A percentile compares a stretch with the other conserved stretches of the same genome.
Evolutionary conservation across 768 basidiomycete genomes (phyloP).

Genomic region (Leccinum variicolor): DNA sequence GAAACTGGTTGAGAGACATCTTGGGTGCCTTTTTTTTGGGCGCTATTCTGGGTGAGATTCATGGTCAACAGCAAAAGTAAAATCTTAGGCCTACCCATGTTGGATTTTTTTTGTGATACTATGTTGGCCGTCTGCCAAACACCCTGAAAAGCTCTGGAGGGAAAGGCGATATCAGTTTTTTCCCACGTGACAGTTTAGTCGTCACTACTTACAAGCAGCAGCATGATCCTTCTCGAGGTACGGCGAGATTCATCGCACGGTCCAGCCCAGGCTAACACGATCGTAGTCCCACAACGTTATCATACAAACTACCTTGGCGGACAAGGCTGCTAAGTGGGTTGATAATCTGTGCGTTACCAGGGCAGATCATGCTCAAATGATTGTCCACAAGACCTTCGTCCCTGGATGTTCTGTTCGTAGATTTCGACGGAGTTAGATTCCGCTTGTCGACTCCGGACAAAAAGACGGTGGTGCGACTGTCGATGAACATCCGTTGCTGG

Average conservation of each 20-base stretch:
- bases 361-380: slow-evolving; percentile 9
- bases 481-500: slow-evolving; percentile 99
- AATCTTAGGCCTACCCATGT: slow-evolving; percentile 29
- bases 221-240: slow-evolving; percentile 88
- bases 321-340: slow-evolving; percentile 81
- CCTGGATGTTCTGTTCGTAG: slow-evolving; percentile 94
- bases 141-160: slow-evolving; percentile 19
- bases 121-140: neutral
- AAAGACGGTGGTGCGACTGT: slow-evolving; percentile 79
- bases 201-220: neutral
- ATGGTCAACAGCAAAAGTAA: neutral
- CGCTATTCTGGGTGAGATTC: slow-evolving; percentile 42
- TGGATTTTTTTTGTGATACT: slow-evolving; percentile 16
- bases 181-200: slow-evolving; percentile 27
- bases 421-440: slow-evolving; percentile 96
- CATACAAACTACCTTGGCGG: slow-evolving; percentile 83
- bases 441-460: slow-evolving; percentile 85
- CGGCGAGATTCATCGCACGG: neutral
- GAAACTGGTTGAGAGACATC: slow-evolving; percentile 90
- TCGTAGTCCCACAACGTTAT: slow-evolving; percentile 85
- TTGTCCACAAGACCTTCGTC: slow-evolving; percentile 68
- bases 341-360: neutral
- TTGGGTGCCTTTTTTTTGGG: slow-evolving; percentile 92
- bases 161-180: slow-evolving; percentile 21
- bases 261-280: slow-evolving; percentile 6